These are phyloP conservation scores for Acacia crassicarpa DNA, from an alignment of 306 rosid genomes.

Conservation along the genomic window DNA sequence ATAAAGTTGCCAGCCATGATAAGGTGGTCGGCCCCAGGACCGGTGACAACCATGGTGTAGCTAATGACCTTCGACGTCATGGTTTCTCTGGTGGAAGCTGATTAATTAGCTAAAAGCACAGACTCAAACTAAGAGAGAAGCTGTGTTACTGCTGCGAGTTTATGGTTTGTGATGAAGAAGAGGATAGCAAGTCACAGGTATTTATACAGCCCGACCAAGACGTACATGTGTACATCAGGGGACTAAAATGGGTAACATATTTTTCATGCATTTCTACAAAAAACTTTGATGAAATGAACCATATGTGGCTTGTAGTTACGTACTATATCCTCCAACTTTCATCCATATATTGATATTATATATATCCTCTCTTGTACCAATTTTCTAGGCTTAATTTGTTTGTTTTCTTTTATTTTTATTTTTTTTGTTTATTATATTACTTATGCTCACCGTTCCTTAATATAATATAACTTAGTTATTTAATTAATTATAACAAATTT, in stretches of 20 bases:
- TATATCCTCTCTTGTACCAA: too few species aligned
- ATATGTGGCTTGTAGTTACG: neutral
- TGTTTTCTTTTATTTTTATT: too few species aligned
- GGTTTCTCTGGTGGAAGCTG: neutral
- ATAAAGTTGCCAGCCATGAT: neutral
- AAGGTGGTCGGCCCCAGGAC: neutral
- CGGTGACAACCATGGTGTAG: neutral
- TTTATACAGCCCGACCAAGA: neutral
- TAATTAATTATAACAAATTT: too few species aligned
- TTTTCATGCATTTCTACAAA: too few species aligned
- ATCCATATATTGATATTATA: too few species aligned
- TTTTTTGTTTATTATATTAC: too few species aligned
- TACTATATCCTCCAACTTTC: neutral
- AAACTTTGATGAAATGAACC: too few species aligned
- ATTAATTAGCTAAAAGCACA: too few species aligned
- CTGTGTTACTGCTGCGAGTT: neutral
- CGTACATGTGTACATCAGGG: neutral
- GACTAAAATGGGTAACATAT: neutral
- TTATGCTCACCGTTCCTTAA: too few species aligned
- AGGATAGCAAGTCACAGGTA: neutral
- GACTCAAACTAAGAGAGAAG: too few species aligned
- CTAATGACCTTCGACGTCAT: neutral
- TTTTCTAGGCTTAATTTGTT: too few species aligned
- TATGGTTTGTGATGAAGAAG: neutral
- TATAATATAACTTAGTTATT: too few species aligned